Conservation (phyloP, 495 filamentous ascomycete genomes). For the Daldinia concentrica region DNA sequence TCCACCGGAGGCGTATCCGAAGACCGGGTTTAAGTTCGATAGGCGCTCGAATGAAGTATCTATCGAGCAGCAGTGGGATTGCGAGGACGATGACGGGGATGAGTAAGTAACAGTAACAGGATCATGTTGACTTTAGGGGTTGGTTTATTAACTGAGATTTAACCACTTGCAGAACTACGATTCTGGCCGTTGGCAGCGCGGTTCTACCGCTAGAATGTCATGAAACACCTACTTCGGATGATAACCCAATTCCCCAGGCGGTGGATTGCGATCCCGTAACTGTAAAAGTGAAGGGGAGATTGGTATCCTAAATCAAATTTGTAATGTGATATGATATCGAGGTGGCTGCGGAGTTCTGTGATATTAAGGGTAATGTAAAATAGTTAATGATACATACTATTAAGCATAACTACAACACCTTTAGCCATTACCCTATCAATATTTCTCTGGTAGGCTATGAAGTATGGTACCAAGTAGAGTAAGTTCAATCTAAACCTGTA, state of each 20-base stretch:
- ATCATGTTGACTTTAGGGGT: not conserved
- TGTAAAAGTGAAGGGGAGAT: not conserved
- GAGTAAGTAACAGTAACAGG: slow-evolving; percentile 4
- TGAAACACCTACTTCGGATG: not conserved
- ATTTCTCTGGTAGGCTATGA: not conserved
- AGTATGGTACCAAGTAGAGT: not conserved
- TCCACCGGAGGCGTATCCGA: slow-evolving; percentile 30
- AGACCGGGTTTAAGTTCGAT: slow-evolving; percentile 23
- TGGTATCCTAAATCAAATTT: not conserved
- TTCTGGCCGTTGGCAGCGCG: slow-evolving; percentile 3
- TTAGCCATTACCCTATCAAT: not conserved
- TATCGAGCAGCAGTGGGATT: slow-evolving; percentile 22
- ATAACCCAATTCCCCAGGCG: not conserved
- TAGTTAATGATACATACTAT: not conserved
- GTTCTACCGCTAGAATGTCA: slow-evolving; percentile 18
- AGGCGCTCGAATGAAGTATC: slow-evolving; percentile 9
- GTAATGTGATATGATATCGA: not conserved
- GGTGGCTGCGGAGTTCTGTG: not conserved
- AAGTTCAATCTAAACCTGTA: not conserved
- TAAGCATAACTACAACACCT: not conserved
- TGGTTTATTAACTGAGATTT: not conserved
- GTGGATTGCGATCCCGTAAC: slow-evolving; percentile 13
- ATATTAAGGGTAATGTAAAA: not conserved
- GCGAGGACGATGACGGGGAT: slow-evolving; percentile 10
- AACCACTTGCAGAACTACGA: not conserved